Base-by-base conservation (phyloP, 129 eudicot genomes). In the Flaveria linearis region DNA sequence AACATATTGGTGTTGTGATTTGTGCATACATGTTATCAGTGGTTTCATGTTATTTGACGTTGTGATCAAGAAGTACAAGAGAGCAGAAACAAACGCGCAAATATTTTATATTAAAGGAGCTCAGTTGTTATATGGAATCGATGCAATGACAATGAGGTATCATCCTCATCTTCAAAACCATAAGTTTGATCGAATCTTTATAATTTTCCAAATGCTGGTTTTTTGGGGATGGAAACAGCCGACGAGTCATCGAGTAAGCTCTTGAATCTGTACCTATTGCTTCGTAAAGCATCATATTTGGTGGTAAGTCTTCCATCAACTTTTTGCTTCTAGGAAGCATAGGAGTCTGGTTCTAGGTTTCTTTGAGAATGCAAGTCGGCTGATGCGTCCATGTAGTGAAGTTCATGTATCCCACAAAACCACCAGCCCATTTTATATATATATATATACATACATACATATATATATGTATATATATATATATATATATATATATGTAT, bases 191-290 rank as follows among this genome's bases (percentile, higher is more conserved):
- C 80, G 96, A 14, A 87, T 92, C 47, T 92, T 0, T 92, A 70
- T n/a, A 88, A 91, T 66, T 91, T 91, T 39, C 97, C 97, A 46
- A 94, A 91, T 75, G 94, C 94, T 20, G 94, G 97, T 11, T 91
- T 91, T n/a, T 33, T 28, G 89, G 90, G 14, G 78, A 47, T 36
- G 96, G 88, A 86, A 68, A 69, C 7, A 11, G 69, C 7, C 42
- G 4, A 0, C 73, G 1, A 49, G 73, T 90, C 63, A 84, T 90
- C 18, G 57, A 0, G 94, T 91, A 81, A 76, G 87, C 43, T 4
- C 55, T 6, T 14, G 16, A 50, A 50, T 50, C 15, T 50, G 17
- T 14, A 16, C 16, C 39, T 33, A 33, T 33, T 33, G 39, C 39
- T 33, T 50, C 7, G 1, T 5, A n/a, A 17, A 18, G 2, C 18